Conservation (phyloP, 495 filamentous ascomycete species). For the Lasiosphaeria hispida region DNA sequence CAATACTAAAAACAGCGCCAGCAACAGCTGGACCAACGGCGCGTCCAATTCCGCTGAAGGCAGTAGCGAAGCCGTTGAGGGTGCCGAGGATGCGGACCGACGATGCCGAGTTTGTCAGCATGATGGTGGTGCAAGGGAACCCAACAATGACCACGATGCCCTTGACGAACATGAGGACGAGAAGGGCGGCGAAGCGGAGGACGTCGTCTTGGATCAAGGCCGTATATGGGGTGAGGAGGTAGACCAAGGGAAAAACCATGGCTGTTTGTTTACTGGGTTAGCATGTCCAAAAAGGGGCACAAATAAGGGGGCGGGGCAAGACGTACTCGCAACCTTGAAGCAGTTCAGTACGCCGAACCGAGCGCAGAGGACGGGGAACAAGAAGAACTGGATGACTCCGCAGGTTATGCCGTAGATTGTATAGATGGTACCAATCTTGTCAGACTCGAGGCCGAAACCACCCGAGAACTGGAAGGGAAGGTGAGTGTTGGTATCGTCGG, state of each 20-base stretch:
- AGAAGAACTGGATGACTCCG: slow-evolving; percentile 72
- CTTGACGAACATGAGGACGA: slow-evolving; percentile 64
- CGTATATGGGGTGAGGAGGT: slow-evolving; percentile 71
- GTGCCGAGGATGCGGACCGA: slow-evolving; percentile 77
- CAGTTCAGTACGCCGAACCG: slow-evolving; percentile 69
- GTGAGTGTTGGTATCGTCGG: slow-evolving; percentile 53
- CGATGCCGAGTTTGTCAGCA: slow-evolving; percentile 81
- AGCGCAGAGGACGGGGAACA: slow-evolving; percentile 69
- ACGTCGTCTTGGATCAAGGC: slow-evolving; percentile 52
- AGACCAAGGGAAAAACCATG: slow-evolving; percentile 66
- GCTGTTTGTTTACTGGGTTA: slow-evolving; percentile 20
- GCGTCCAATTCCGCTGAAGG: slow-evolving; percentile 72
- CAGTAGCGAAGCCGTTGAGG: slow-evolving; percentile 83
- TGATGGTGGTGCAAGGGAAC: slow-evolving; percentile 84
- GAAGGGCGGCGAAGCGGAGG: slow-evolving; percentile 44
- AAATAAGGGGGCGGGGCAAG: not conserved
- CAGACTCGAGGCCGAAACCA: slow-evolving; percentile 70
- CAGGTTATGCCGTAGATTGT: slow-evolving; percentile 70
- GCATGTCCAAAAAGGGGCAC: not conserved
- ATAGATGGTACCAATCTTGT: slow-evolving; percentile 73
- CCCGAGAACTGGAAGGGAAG: slow-evolving; percentile 77
- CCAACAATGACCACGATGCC: slow-evolving; percentile 70
- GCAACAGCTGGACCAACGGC: slow-evolving; percentile 70
- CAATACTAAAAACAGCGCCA: slow-evolving; percentile 65
- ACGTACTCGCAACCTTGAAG: slow-evolving; percentile 54